These are phyloP conservation scores for Botrytis byssoidea DNA, from an alignment of 2,329 filamentous ascomycete species.

Conservation along the genomic window DNA sequence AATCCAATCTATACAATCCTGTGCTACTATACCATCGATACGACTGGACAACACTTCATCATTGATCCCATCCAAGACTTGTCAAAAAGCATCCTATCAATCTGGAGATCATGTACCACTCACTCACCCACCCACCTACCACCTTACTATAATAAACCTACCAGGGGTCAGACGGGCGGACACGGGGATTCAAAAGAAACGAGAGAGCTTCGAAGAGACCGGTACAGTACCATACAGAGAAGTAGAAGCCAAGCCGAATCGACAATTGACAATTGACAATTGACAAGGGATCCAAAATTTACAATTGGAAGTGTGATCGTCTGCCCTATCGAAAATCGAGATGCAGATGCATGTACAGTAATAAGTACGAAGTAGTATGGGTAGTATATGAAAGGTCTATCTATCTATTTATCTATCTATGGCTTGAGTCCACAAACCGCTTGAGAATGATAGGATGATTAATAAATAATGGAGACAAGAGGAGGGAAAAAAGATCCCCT, in stretches of 20 bases:
- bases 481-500: background rate
- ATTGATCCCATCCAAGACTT: background rate
- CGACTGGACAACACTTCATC: background rate
- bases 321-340: constrained; percentile 15
- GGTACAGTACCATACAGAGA: background rate
- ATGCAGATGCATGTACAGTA: constrained; percentile 1
- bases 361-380: background rate
- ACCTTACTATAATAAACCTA: background rate
- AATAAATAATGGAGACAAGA: background rate
- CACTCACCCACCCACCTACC: background rate
- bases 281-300: background rate
- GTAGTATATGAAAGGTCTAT: background rate
- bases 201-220: background rate
- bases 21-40: background rate
- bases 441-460: background rate
- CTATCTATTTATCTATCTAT: background rate
- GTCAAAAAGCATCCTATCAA: background rate
- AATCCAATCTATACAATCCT: background rate
- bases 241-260: background rate
- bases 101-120: background rate
- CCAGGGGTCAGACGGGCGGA: background rate
- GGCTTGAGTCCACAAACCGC: background rate
- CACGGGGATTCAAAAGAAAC: background rate
- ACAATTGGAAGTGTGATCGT: constrained; percentile 5
- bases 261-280: background rate